phyloP scores from a whole-genome alignment of 2,329 filamentous ascomycete genomes.

The Ophiosphaerella herpotricha region DNA sequence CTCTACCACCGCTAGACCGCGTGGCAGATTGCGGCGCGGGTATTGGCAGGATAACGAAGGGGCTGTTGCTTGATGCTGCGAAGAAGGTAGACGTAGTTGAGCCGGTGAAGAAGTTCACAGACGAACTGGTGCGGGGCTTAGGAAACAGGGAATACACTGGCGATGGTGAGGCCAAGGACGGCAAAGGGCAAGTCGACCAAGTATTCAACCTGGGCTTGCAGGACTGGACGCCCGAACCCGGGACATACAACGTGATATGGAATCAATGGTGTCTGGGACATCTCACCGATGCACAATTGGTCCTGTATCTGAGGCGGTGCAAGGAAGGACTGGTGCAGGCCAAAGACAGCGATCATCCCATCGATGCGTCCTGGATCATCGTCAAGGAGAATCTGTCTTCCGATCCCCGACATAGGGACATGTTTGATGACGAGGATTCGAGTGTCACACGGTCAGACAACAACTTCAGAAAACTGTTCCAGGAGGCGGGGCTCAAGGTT shows the following conservation, averaged over 20 bases:
- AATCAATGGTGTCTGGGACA: slow-evolving; percentile 90
- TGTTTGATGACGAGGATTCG: slow-evolving; percentile 76
- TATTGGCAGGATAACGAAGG: slow-evolving; percentile 81
- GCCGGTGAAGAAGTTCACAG: slow-evolving; percentile 81
- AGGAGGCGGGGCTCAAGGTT: slow-evolving; percentile 68
- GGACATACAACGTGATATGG: slow-evolving; percentile 80
- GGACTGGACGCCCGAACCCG: slow-evolving; percentile 61
- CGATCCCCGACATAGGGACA: slow-evolving; percentile 59
- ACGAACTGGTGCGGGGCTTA: slow-evolving; percentile 52
- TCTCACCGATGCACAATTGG: slow-evolving; percentile 73
- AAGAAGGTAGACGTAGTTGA: slow-evolving; percentile 80
- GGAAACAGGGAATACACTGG: slow-evolving; percentile 26
- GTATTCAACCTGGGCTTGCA: slow-evolving; percentile 77
- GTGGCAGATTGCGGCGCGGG: slow-evolving; percentile 68
- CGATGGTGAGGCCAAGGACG: slow-evolving; percentile 20
- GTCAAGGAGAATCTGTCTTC: slow-evolving; percentile 81
- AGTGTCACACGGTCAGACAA: slow-evolving; percentile 76
- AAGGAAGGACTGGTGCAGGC: slow-evolving; percentile 51
- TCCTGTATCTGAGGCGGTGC: slow-evolving; percentile 68
- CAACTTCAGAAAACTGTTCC: slow-evolving; percentile 73
- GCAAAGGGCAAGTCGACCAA: slow-evolving; percentile 58
- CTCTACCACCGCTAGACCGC: slow-evolving; percentile 41
- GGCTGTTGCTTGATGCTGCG: slow-evolving; percentile 73
- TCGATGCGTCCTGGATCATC: slow-evolving; percentile 61
- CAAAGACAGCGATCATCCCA: slow-evolving; percentile 37